Evolutionary conservation across 2,329 filamentous ascomycete species (phyloP).

Genomic region (Phyllosticta capitalensis): DNA sequence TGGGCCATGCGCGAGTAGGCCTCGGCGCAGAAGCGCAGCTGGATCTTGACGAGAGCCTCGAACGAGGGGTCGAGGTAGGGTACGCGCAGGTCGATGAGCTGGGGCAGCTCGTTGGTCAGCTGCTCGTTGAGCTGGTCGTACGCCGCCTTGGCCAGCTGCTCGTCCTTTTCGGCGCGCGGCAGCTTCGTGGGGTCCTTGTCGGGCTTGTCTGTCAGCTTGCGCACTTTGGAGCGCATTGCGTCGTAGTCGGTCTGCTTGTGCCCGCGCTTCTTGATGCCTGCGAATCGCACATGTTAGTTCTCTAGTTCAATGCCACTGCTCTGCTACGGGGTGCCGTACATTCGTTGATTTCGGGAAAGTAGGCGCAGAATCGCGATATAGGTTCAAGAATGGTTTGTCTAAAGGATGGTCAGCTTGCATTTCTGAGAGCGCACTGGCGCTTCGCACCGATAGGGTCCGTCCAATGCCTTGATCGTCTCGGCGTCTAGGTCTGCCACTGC

Average conservation of each 20-base stretch:
- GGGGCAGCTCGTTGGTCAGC: conserved; percentile 81
- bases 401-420: conserved; percentile 13
- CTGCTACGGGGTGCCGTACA: conserved; percentile 45
- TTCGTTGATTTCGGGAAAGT: conserved; percentile 98
- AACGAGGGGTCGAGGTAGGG: conserved; percentile 96
- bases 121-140: conserved; percentile 98
- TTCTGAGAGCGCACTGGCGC: background rate
- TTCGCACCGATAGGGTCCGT: conserved; percentile 76
- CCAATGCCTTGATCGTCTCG: conserved; percentile 95
- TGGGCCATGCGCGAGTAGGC: conserved; percentile 97
- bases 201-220: conserved; percentile 93
- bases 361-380: conserved; percentile 91
- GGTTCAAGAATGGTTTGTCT: conserved; percentile 90
- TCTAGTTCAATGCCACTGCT: background rate
- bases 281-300: background rate
- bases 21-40: conserved; percentile 93
- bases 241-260: conserved; percentile 99
- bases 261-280: conserved; percentile 92
- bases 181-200: conserved; percentile 98
- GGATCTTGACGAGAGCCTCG: conserved; percentile 97
- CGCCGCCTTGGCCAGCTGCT: conserved; percentile 82
- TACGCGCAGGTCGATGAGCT: conserved; percentile 91
- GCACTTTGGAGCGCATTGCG: conserved; percentile 87
- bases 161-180: conserved; percentile 89
- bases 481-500: conserved; percentile 95